A percentile compares a stretch with the other conserved stretches of the same genome.
phyloP scores from a whole-genome alignment of 768 basidiomycete genomes.

The Collybiopsis luxurians region DNA sequence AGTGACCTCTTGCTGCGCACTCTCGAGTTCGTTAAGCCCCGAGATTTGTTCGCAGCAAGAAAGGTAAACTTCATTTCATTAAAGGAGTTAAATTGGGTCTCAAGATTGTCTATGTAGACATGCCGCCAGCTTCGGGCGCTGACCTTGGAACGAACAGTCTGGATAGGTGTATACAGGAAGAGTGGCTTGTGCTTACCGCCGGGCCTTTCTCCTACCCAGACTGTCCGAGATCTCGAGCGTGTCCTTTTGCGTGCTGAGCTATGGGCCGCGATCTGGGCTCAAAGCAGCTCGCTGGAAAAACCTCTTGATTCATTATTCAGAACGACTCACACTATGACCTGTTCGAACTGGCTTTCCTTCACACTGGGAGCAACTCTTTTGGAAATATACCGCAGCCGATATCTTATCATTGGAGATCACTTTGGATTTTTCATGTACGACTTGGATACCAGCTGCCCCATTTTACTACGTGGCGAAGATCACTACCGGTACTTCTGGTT shows the following conservation, averaged over 20 bases:
- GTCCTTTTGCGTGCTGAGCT: not conserved
- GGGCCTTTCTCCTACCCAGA: not conserved
- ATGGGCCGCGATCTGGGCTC: not conserved
- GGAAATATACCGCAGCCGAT: no score
- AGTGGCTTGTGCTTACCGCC: not conserved
- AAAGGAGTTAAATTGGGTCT: no score
- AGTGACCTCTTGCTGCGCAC: not conserved
- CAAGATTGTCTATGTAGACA: not conserved
- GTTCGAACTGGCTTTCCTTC: no score
- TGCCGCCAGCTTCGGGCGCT: not conserved
- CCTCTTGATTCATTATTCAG: no score
- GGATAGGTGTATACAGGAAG: not conserved
- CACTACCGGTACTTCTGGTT: no score
- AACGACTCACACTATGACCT: no score
- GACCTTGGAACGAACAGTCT: not conserved
- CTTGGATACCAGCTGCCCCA: no score
- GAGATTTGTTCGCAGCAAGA: not conserved
- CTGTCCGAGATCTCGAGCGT: not conserved
- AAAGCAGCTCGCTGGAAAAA: no score
- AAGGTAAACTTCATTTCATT: not conserved
- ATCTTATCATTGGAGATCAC: no score
- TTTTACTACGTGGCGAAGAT: no score
- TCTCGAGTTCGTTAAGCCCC: not conserved
- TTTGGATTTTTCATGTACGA: no score
- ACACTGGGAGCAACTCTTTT: no score